Base-by-base conservation (phyloP, 805 yeast species). In the Kazachstania martiniae region DNA sequence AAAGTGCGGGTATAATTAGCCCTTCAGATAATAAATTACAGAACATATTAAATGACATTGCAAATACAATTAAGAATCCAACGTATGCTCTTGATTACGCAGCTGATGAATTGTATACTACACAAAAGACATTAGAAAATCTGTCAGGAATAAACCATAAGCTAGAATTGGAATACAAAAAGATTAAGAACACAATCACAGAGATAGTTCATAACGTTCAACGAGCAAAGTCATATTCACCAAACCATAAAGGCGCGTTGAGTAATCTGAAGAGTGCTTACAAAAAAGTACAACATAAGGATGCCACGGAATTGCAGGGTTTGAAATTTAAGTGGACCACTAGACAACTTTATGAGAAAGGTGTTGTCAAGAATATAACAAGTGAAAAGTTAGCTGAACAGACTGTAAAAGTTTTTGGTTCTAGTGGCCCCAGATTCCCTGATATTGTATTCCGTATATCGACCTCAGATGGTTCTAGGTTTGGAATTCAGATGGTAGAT, bases 41-140 rank as follows among this genome's bases (percentile, higher is more conserved):
- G 51, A 75, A 71, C 15, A 50, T 91, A 10, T 58, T 91, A 37
- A 85, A 86, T 47, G 84, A 82, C 40, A 77, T 91, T 39, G 94
- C 95, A 0, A 59, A 68, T 33, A 96, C 89, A 41, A 84, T 91
- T 41, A 59, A 56, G 39, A 68, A 73, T 34, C 74, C 74, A 37
- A 64, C 65, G 33, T 68, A 69, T 39, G 66, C 70, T 14, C 59
- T 77, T 27, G 40, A 63, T n/a, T 56, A 63, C 25, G 59, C 75
- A 16, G 50, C 55, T 32, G 59, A 62, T 24, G 77, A 72, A 39
- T 50, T 74, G 34, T 53, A 58, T 14, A 50, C 61, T 14, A 64
- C 73, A 5, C 52, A 58, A 15, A 62, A 61, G 21, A 70, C 77
- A 0, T 38, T 74, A 35, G 49, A 50, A 3, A 51, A 64, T 33